A percentile compares a stretch with the other conserved stretches of the same genome.
Evolutionary conservation across 2,329 filamentous ascomycete species (phyloP).

Genomic region (Sarocladium oryzae): DNA sequence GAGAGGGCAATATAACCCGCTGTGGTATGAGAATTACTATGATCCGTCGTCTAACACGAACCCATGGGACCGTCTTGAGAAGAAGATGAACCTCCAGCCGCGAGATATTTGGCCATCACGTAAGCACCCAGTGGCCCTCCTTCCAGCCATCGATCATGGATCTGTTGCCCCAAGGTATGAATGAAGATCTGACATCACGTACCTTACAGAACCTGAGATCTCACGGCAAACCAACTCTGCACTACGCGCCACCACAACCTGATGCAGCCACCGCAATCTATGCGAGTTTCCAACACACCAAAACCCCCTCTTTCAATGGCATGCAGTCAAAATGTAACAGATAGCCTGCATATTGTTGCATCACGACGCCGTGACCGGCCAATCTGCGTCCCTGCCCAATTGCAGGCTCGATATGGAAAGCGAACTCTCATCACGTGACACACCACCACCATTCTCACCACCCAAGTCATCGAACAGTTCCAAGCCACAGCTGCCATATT

Average conservation of each 20-base stretch:
- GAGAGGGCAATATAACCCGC: slow-evolving; percentile 16
- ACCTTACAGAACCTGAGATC: neutral
- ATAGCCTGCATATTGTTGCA: neutral
- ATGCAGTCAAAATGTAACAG: neutral
- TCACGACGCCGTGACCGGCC: neutral
- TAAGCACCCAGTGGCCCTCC: neutral
- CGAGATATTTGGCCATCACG: slow-evolving; percentile 1
- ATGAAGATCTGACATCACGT: neutral
- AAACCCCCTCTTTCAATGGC: too few species aligned
- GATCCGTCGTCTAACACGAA: slow-evolving; percentile 64
- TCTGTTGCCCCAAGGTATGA: too few species aligned
- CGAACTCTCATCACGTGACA: neutral
- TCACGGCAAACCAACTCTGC: neutral
- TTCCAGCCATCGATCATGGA: neutral
- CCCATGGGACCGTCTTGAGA: slow-evolving; percentile 59
- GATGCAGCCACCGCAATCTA: too few species aligned
- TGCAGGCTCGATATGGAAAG: neutral
- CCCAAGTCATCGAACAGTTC: neutral
- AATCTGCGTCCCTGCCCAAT: neutral
- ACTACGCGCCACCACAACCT: neutral
- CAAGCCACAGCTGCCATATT: too few species aligned
- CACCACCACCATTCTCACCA: neutral
- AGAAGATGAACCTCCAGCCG: slow-evolving; percentile 21
- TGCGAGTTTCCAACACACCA: too few species aligned
- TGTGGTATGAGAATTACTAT: slow-evolving; percentile 64